phyloP scores from a whole-genome alignment of 257 asterid species.

The Handroanthus guayacan region DNA sequence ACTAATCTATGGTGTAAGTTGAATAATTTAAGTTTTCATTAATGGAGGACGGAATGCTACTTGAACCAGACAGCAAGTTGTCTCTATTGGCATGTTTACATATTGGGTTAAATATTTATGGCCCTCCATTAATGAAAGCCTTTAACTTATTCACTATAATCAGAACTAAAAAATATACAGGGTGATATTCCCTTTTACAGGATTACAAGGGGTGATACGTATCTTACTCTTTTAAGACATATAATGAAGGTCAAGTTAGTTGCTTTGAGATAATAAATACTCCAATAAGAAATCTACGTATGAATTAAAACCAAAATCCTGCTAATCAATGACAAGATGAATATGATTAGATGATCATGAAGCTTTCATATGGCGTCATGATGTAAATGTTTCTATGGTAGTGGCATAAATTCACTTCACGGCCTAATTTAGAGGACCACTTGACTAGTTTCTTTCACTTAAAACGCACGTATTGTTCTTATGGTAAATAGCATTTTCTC shows the following conservation, averaged over 20 bases:
- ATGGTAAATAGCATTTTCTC: no score
- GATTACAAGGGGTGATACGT: no score
- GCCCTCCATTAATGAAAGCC: no score
- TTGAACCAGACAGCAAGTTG: not conserved
- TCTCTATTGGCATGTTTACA: not conserved
- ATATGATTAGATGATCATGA: not conserved
- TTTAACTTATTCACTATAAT: no score
- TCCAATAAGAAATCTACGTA: not conserved
- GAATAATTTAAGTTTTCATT: not conserved
- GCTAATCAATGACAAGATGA: not conserved
- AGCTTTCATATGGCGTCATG: not conserved
- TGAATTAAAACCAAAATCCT: not conserved
- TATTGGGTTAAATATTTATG: no score
- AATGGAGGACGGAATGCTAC: not conserved
- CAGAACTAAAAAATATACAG: no score
- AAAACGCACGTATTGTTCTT: not conserved
- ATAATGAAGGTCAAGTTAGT: not conserved
- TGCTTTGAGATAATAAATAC: not conserved
- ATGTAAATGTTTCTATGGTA: not conserved
- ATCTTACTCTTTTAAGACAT: no score
- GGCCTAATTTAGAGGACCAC: not conserved
- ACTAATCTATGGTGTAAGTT: slow-evolving; percentile 18
- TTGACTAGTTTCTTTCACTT: not conserved
- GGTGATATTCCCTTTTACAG: no score
- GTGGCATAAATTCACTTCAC: not conserved